A percentile compares a stretch with the other conserved stretches of the same genome.
These are phyloP conservation scores for Apiospora arundinis DNA, from an alignment of 2,329 filamentous ascomycete species.

Conservation along the genomic window DNA sequence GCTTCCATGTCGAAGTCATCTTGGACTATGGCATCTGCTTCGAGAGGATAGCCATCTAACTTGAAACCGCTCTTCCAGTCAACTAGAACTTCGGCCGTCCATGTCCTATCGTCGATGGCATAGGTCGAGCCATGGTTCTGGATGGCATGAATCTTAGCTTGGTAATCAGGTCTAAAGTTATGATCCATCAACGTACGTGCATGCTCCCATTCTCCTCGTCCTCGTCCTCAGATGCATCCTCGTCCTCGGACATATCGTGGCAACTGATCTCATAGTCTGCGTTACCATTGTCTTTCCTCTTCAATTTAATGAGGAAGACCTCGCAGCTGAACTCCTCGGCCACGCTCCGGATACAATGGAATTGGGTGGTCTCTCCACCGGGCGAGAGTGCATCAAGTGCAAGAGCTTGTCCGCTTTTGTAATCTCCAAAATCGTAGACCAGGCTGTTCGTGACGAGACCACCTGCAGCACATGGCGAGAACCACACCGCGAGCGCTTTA, in stretches of 20 bases:
- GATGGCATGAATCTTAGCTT: neutral
- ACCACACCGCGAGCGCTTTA: neutral
- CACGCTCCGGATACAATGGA: neutral
- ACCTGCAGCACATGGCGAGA: neutral
- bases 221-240: neutral
- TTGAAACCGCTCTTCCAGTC: neutral
- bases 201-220: neutral
- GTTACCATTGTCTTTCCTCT: neutral
- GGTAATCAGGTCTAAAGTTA: neutral
- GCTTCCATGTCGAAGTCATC: neutral
- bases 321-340: constrained; percentile 1
- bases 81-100: constrained; percentile 15
- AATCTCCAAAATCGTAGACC: constrained; percentile 15
- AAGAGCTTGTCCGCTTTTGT: neutral
- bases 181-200: neutral
- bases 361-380: neutral
- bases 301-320: neutral
- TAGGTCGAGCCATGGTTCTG: neutral
- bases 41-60: neutral
- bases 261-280: neutral
- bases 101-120: neutral
- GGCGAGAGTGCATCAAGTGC: neutral
- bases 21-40: neutral
- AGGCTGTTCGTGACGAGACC: neutral
- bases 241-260: neutral